Evolutionary conservation across 23 red algal species (phyloP), one percentile per base, ranked within the genome.

Genomic region (Gracilaria vermiculophylla): DNA sequence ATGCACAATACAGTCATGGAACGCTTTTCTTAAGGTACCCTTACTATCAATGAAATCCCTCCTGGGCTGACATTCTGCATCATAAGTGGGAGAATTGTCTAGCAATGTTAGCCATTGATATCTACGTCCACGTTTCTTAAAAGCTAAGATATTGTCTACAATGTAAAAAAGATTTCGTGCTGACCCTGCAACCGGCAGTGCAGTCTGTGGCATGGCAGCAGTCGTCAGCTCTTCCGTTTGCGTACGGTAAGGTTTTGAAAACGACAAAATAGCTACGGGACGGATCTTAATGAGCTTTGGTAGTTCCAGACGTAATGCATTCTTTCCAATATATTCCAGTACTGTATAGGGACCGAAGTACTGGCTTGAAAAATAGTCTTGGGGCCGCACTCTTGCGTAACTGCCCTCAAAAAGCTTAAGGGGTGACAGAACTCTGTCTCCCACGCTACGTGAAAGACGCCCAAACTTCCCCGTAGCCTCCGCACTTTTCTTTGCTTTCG

Each of bases 31-130:
- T 20, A 83, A 2, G 3, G 79, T 83, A 9, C 79, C 79, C 20
- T 83, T 10, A 49, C n/a, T 42, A 52, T 67, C 52, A 67, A 67
- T 40, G 43, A 83, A 65, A 41, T 65, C 53, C 39, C 60, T 20
- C 2, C 56, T 83, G 23, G 53, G 79, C 56, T 62, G 32, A 55
- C 57, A 83, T 39, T 65, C 55, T 17, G 79, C 79, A 16, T 83
- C 79, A 47, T 83, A 57, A 5, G 37, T 61, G 12, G 55, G 53
- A 6, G 33, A 50, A 62, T 57, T 55, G 19, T 69, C 23, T 49
- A 65, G 23, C 53, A 83, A 43, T 1, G 60, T 65, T n/a, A 83
- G 48, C 49, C 28, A 83, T 31, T 83, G 79, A 67, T 83, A 83
- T 33, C 79, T 29, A 33, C 57, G 37, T 3, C 79, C 60, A 50